Conservation (phyloP, 768 basidiomycete species). For the Hydnomerulius pinastri region DNA sequence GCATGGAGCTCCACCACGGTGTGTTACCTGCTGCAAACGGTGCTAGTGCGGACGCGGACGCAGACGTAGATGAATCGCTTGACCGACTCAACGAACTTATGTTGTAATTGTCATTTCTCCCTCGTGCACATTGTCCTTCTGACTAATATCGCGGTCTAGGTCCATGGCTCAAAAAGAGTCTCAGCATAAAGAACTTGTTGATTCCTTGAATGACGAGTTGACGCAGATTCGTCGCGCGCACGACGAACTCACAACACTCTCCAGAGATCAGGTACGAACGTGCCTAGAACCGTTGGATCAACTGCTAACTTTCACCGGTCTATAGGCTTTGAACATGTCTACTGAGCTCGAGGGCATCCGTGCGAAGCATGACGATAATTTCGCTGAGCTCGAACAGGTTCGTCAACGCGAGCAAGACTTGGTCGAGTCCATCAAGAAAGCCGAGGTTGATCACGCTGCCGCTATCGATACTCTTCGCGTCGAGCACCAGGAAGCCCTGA, state of each 20-base stretch:
- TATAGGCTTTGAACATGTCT: conserved; percentile 83
- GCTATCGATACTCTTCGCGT: conserved; percentile 49
- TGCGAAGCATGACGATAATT: conserved; percentile 54
- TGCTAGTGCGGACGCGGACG: conserved; percentile 40
- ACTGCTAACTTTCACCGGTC: not conserved
- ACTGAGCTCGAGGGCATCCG: conserved; percentile 79
- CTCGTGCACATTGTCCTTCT: conserved; percentile 3
- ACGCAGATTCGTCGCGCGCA: conserved; percentile 71
- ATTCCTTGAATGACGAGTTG: conserved; percentile 69
- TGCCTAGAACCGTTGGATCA: not conserved
- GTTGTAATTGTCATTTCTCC: conserved; percentile 56
- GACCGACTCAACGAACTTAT: conserved; percentile 89
- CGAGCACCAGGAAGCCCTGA: conserved; percentile 47
- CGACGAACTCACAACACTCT: conserved; percentile 78
- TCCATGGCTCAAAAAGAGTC: conserved; percentile 99
- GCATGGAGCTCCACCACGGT: conserved; percentile 54
- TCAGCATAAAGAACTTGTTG: conserved; percentile 79
- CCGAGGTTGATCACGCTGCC: conserved; percentile 49
- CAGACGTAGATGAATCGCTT: conserved; percentile 64
- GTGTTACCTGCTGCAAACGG: conserved; percentile 33
- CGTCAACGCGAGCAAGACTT: conserved; percentile 59
- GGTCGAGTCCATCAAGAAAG: conserved; percentile 47
- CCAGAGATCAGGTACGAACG: conserved; percentile 76
- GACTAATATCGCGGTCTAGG: conserved; percentile 40
- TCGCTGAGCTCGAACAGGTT: conserved; percentile 54